Conservation (phyloP, 306 rosid species). For the Cotoneaster glaucophyllus region DNA sequence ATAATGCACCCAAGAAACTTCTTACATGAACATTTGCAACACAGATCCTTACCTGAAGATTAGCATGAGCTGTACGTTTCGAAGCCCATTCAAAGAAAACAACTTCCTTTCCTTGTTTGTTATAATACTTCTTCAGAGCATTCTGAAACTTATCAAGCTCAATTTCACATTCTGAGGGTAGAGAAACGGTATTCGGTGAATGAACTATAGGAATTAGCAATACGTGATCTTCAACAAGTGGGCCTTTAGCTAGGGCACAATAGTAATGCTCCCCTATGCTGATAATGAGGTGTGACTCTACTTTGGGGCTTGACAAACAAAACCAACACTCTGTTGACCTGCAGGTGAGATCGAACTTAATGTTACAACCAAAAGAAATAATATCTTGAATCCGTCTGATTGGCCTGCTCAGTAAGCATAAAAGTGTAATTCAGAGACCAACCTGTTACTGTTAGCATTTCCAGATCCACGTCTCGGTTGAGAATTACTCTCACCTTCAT, state of each 20-base stretch:
- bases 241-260: slow-evolving; percentile 93
- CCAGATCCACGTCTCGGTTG: slow-evolving; percentile 46
- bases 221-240: slow-evolving; percentile 80
- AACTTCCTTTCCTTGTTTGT: slow-evolving; percentile 66
- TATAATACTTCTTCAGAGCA: slow-evolving; percentile 54
- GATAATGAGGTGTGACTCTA: slow-evolving; percentile 78
- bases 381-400: background rate
- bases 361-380: background rate
- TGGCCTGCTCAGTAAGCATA: slow-evolving; percentile 1
- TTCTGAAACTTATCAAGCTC: slow-evolving; percentile 59
- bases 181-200: slow-evolving; percentile 56
- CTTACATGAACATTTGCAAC: background rate
- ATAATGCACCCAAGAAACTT: background rate
- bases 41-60: slow-evolving; percentile 65
- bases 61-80: slow-evolving; percentile 69
- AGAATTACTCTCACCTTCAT: slow-evolving; percentile 48
- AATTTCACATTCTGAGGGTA: slow-evolving; percentile 50
- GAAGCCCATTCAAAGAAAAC: slow-evolving; percentile 94
- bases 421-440: slow-evolving; percentile 7
- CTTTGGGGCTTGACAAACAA: slow-evolving; percentile 85
- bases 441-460: slow-evolving; percentile 55
- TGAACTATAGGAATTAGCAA: slow-evolving; percentile 79
- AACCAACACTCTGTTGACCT: slow-evolving; percentile 97
- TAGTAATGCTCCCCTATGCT: slow-evolving; percentile 78
- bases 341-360: slow-evolving; percentile 8